Base-by-base conservation (phyloP, 169 alveolate genomes). In the Cyclospora cayetanensis region DNA sequence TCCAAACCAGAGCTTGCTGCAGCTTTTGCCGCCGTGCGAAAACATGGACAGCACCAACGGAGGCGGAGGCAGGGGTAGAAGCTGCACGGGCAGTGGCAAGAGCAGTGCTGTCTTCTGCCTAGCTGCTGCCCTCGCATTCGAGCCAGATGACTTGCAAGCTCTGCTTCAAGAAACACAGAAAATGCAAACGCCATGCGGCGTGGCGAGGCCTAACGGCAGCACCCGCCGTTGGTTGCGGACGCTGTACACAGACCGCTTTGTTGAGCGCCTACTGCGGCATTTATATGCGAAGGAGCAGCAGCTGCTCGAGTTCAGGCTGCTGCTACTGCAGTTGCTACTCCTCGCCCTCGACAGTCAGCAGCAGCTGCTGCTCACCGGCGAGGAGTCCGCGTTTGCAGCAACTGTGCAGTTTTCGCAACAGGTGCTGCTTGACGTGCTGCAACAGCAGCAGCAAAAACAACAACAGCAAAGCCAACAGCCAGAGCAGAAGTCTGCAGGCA, bases 291-390 rank as follows among this genome's bases (percentile, higher is more conserved):
- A 77, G 88, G 88, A 77, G 88, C 88, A 77, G 88, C 88, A 77
- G 68, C 88, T 77, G 37, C 72, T 77, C 5, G 88, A 77, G 22
- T 77, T 46, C 46, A 43, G 88, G 46, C 46, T 77, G 88, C 88
- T 77, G 88, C 88, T 77, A 46, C 88, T 77, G 88, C 88, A 77
- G 88, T 20, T 77, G 31, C 42, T 77, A 7, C 72, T 77, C 52
- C 88, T 77, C 72, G 43, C 88, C 9, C 68, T 77, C 4, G 72
- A 77, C 31, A 77, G 63, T 4, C 88, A 77, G 88, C 88, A 77
- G 88, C 88, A 77, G 88, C 88, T 77, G 66, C 68, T 77, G 88
- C 68, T 77, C 27, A 31, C 88, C 9, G 88, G 88, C 11, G 88
- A 77, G 50, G 88, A 77, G 37, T 77, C 88, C 12, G 88, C 88